phyloP scores from a whole-genome alignment of 805 yeast species.

The Suhomyces sp. region DNA sequence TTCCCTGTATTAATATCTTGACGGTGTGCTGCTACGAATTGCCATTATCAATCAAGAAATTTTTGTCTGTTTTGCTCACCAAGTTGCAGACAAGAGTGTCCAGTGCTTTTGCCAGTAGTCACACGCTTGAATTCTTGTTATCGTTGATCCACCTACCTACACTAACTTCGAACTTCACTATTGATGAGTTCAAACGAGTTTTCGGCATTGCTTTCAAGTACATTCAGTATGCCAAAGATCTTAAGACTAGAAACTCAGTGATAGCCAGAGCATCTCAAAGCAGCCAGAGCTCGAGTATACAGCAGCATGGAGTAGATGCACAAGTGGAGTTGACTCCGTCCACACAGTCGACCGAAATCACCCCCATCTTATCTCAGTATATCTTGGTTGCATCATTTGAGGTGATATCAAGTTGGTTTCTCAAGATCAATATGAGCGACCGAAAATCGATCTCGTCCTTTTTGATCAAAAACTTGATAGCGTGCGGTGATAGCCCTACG shows the following conservation, averaged over 20 bases:
- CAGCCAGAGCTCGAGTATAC: constrained; percentile 10
- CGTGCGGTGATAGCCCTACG: constrained; percentile 5
- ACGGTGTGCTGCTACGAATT: constrained; percentile 78
- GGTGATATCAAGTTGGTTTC: constrained; percentile 69
- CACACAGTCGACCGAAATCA: constrained; percentile 43
- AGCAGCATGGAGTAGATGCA: constrained; percentile 45
- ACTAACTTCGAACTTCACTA: constrained; percentile 66
- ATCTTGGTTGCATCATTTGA: constrained; percentile 60
- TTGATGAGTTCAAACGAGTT: constrained; percentile 73
- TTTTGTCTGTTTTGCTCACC: constrained; percentile 64
- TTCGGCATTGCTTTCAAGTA: constrained; percentile 82
- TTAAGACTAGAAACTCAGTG: constrained; percentile 22
- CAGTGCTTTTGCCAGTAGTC: constrained; percentile 63
- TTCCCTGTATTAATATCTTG: constrained; percentile 73
- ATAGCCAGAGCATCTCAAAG: constrained; percentile 8
- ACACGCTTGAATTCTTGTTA: constrained; percentile 70
- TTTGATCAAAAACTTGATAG: constrained; percentile 53
- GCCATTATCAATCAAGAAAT: constrained; percentile 69
- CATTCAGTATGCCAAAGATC: constrained; percentile 67
- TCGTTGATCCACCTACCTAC: constrained; percentile 64
- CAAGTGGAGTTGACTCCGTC: constrained; percentile 55
- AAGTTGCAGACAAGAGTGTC: constrained; percentile 73
- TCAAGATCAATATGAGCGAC: constrained; percentile 57
- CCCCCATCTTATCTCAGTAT: constrained; percentile 57
- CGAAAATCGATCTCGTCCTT: constrained; percentile 61